Conservation (phyloP, 2,329 filamentous ascomycete species). For the Arthrinium phaeospermum region DNA sequence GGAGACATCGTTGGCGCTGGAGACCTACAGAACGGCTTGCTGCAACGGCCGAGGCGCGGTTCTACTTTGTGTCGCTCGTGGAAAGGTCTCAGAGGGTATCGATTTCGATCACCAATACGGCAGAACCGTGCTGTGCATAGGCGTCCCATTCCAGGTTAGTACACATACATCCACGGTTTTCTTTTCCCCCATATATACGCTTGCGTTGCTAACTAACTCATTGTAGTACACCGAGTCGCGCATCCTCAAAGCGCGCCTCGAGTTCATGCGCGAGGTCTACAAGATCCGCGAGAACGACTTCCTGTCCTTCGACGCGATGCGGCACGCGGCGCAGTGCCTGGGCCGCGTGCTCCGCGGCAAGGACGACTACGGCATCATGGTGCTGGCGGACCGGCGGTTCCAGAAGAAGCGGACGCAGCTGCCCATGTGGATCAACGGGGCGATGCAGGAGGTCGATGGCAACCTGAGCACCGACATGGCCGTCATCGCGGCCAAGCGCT, state of each 20-base stretch:
- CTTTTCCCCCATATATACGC: neutral
- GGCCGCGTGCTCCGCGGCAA: slow-evolving; percentile 94
- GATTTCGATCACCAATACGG: slow-evolving; percentile 99
- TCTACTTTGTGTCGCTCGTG: slow-evolving; percentile 91
- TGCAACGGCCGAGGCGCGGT: slow-evolving; percentile 96
- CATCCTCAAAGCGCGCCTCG: slow-evolving; percentile 91
- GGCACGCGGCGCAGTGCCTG: slow-evolving; percentile 96
- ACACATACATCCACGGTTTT: neutral
- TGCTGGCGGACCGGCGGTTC: slow-evolving; percentile 91
- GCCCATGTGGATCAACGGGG: slow-evolving; percentile 96
- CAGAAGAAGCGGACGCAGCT: slow-evolving; percentile 89
- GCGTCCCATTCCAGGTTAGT: slow-evolving; percentile 77
- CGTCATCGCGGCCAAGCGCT: slow-evolving; percentile 85
- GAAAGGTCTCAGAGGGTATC: slow-evolving; percentile 97
- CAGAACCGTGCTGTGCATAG: slow-evolving; percentile 92
- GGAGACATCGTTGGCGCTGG: slow-evolving; percentile 92
- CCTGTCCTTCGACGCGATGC: slow-evolving; percentile 97
- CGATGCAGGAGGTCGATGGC: slow-evolving; percentile 80
- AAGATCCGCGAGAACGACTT: slow-evolving; percentile 98
- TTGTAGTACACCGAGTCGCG: slow-evolving; percentile 92
- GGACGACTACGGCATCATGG: slow-evolving; percentile 99
- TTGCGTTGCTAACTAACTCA: neutral
- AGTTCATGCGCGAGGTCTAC: slow-evolving; percentile 97
- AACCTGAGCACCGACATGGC: slow-evolving; percentile 97
- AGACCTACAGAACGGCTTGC: slow-evolving; percentile 96